These are phyloP conservation scores for Nymphaea colorata DNA, from an alignment of 164 flowering plant species.

Conservation along the genomic window DNA sequence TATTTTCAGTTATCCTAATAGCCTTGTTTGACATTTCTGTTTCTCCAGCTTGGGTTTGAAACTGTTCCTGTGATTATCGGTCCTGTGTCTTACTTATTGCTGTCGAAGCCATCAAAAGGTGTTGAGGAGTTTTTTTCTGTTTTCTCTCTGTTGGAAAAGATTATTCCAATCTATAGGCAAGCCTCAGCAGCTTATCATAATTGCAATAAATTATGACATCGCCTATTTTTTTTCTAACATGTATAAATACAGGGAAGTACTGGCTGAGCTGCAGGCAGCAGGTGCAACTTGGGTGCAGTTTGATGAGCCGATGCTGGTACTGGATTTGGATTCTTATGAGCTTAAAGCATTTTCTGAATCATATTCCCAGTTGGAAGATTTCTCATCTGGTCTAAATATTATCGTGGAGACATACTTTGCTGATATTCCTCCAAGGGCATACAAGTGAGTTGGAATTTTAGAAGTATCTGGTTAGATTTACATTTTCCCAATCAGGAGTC, in stretches of 20 bases:
- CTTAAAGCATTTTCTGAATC: constrained; percentile 47
- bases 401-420: constrained; percentile 58
- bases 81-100: constrained; percentile 74
- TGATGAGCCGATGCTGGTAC: constrained; percentile 45
- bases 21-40: too few relatives aligned
- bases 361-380: constrained; percentile 44
- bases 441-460: constrained; percentile 8
- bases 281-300: constrained; percentile 71
- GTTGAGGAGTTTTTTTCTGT: constrained; percentile 55
- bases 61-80: constrained; percentile 81
- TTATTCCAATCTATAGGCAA: constrained; percentile 71
- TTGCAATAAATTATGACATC: too few relatives aligned
- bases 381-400: constrained; percentile 43
- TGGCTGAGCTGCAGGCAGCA: constrained; percentile 50
- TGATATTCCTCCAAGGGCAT: constrained; percentile 49
- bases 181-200: constrained; percentile 4
- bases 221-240: too few relatives aligned
- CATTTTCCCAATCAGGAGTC: constrained; percentile 6
- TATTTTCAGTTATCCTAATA: too few relatives aligned
- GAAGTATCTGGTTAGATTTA: too few relatives aligned
- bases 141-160: constrained; percentile 60
- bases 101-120: constrained; percentile 79
- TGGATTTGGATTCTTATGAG: constrained; percentile 50
- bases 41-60: constrained; percentile 58
- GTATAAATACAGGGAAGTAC: constrained; percentile 29